Evolutionary conservation across 176 grass and related monocot species (phyloP).

Genomic region (Cenchrus purpureus): DNA sequence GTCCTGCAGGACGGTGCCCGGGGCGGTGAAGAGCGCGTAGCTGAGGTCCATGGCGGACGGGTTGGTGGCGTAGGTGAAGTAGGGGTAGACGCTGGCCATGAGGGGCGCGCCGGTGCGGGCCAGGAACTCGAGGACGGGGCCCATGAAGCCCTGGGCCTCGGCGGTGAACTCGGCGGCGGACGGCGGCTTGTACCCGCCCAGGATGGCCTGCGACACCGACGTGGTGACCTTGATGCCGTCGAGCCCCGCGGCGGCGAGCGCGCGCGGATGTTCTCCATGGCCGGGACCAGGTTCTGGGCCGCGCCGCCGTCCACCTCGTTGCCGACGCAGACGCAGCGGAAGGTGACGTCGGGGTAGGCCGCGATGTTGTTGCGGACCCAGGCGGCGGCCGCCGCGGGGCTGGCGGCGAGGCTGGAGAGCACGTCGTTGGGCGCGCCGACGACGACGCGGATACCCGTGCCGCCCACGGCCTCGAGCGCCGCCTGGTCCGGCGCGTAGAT

Average conservation of each 20-base stretch:
- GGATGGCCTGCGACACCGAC: conserved; percentile 51
- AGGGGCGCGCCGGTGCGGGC: conserved; percentile 43
- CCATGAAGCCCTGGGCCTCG: conserved; percentile 37
- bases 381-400: neutral
- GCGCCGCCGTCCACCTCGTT: conserved; percentile 47
- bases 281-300: conserved; percentile 46
- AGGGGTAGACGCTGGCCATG: conserved; percentile 55
- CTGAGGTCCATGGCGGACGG: conserved; percentile 11
- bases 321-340: conserved; percentile 48
- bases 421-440: conserved; percentile 37
- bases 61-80: conserved; percentile 46
- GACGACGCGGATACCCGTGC: conserved; percentile 41
- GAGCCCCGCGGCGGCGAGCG: conserved; percentile 39
- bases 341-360: conserved; percentile 46
- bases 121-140: conserved; percentile 44
- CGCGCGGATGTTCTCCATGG: conserved; percentile 58
- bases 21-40: conserved; percentile 59
- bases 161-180: conserved; percentile 51
- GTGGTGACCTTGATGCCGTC: conserved; percentile 54
- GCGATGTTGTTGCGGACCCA: conserved; percentile 51
- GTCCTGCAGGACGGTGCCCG: conserved; percentile 38
- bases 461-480: conserved; percentile 31
- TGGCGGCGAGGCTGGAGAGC: conserved; percentile 28
- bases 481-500: conserved; percentile 40
- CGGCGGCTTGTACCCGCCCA: conserved; percentile 45